phyloP scores from a whole-genome alignment of 2,329 filamentous ascomycete species.

The Cylindrodendrum hubeiense region DNA sequence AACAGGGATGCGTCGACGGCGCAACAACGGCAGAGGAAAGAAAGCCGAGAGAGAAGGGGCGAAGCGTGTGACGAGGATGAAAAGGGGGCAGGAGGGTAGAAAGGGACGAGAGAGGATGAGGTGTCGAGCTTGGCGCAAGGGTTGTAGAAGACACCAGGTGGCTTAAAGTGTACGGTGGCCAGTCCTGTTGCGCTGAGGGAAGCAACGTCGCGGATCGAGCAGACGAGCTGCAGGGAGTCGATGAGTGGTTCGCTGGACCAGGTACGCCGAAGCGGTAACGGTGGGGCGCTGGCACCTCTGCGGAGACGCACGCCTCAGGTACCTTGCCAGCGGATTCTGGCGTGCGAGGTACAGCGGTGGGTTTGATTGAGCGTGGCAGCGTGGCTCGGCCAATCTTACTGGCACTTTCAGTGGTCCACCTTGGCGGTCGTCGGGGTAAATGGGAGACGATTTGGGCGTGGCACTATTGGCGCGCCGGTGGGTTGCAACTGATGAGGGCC shows the following conservation, averaged over 20 bases:
- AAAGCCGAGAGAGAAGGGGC: conserved; percentile 5
- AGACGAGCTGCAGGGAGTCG: conserved; percentile 43
- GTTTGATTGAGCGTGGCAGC: conserved; percentile 18
- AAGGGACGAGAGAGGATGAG: conserved; percentile 32
- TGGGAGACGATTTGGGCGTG: conserved; percentile 3
- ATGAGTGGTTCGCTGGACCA: conserved; percentile 37
- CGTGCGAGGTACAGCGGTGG: conserved; percentile 12
- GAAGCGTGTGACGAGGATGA: conserved; percentile 25
- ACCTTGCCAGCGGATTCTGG: conserved; percentile 15
- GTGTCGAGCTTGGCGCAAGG: conserved; percentile 42
- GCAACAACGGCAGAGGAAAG: conserved; percentile 9
- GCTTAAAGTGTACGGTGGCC: conserved; percentile 44
- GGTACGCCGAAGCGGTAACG: conserved; percentile 31
- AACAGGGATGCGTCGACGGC: conserved; percentile 29
- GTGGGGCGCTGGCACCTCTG: conserved; percentile 29
- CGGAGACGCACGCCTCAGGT: conserved; percentile 17
- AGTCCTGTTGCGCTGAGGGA: conserved; percentile 45
- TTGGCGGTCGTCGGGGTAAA: conserved; percentile 8
- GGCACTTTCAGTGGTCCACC: conserved; percentile 21
- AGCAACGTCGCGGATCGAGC: conserved; percentile 44
- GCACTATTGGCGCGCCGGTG: conserved; percentile 11
- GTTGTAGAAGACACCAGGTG: conserved; percentile 49
- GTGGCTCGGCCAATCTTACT: conserved; percentile 28
- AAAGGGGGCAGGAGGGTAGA: conserved; percentile 34
- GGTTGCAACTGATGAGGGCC: not conserved